Evolutionary conservation across 2,329 filamentous ascomycete genomes (phyloP), one percentile per base, ranked within the genome.

Genomic region (Thelonectria discophora): DNA sequence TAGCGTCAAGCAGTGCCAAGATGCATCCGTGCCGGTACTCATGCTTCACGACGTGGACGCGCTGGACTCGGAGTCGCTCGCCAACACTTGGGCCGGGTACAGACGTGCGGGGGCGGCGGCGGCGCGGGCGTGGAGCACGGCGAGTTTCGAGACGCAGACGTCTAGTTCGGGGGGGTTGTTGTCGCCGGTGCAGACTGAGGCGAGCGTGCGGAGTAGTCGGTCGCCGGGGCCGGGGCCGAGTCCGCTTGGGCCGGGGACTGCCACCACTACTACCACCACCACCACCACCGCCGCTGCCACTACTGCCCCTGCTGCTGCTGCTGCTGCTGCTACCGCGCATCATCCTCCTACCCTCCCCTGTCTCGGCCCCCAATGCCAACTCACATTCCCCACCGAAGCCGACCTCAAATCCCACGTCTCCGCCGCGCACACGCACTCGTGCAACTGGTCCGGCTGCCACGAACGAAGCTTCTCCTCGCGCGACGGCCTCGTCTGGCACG

Each of bases 401-500:
- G 69, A 71, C 3, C 68, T 75, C 20, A 62, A 65, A 3, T 58
- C 49, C 5, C 72, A 76, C 42, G 65, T 72, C 52, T 65, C 65
- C 47, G 65, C 71, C 20, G 66, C 60, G 15, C 73, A 78, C 55
- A 69, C 68, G 2, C 70, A 80, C 58, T 65, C 73, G 1, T 82
- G 80, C 63, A 75, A 76, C 53, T 82, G 80, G 80, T 72, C 72
- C 2, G 69, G 72, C 20, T 82, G 80, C 42, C 60, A 68, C 1
- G 72, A 74, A 7, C 64, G 71, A 1, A 73, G 73, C 47, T 82
- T 81, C 55, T 66, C 72, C 2, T 76, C 77, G 1, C 73, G 72
- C 13, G 74, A 76, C 34, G 78, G 74, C 9, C 74, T 82, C 32
- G 73, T 76, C 15, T 77, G 79, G 70, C 80, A 82, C 59, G 78